These are phyloP conservation scores for Viridothelium virens DNA, from an alignment of 495 filamentous ascomycete species.

Conservation along the genomic window DNA sequence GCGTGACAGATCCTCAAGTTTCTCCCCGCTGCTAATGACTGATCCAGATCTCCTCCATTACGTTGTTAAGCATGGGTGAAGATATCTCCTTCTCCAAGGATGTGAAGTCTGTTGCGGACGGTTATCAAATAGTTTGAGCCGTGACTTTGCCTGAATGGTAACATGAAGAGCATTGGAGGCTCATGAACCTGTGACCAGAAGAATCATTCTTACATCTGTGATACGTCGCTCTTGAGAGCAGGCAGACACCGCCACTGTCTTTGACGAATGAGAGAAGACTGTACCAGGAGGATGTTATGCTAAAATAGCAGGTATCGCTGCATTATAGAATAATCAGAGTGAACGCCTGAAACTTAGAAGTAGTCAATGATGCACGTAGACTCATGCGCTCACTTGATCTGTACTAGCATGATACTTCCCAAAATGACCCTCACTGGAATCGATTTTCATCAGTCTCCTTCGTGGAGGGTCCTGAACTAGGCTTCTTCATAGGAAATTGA, in stretches of 20 bases:
- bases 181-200: background rate
- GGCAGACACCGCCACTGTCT: too few species aligned
- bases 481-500: too few species aligned
- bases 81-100: conserved; percentile 83
- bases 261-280: background rate
- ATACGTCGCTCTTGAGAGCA: too few species aligned
- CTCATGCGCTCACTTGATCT: background rate
- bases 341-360: background rate
- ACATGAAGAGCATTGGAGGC: too few species aligned
- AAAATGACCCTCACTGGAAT: too few species aligned
- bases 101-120: conserved; percentile 73
- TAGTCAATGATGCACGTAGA: background rate
- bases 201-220: too few species aligned
- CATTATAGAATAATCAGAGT: background rate
- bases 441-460: too few species aligned
- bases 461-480: too few species aligned
- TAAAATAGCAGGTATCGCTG: background rate
- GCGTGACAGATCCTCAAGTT: conserved; percentile 29
- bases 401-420: too few species aligned
- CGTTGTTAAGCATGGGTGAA: conserved; percentile 71
- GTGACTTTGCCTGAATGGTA: background rate
- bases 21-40: conserved; percentile 17
- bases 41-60: conserved; percentile 57
- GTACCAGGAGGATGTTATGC: background rate
- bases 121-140: conserved; percentile 67